Evolutionary conservation across 148 eudicot genomes (phyloP).

Genomic region (Rhododendron ovatum): DNA sequence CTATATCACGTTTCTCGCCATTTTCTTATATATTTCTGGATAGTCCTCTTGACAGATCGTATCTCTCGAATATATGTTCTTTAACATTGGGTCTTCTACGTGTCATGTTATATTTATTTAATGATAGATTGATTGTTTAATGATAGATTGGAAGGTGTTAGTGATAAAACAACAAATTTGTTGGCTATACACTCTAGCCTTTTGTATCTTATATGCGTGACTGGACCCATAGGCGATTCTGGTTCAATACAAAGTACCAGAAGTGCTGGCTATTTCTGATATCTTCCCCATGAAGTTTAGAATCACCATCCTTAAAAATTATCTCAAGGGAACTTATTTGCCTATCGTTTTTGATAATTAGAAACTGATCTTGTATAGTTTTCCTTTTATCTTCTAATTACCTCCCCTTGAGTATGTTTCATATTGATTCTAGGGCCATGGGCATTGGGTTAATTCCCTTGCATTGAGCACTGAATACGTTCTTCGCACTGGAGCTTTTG

Average conservation of each 20-base stretch:
- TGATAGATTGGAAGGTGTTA: neutral
- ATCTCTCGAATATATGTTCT: neutral
- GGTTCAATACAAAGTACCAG: neutral
- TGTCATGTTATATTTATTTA: neutral
- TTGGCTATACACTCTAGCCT: neutral
- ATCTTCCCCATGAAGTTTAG: neutral
- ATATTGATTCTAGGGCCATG: slow-evolving; percentile 63
- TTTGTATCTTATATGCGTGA: neutral
- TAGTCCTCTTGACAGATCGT: neutral
- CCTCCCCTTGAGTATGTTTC: neutral
- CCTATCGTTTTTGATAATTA: neutral
- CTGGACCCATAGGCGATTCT: neutral
- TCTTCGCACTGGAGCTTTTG: slow-evolving; percentile 93
- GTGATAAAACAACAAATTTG: neutral
- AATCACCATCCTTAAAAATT: neutral
- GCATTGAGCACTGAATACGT: slow-evolving; percentile 98
- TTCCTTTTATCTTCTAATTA: neutral
- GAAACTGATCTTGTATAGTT: neutral
- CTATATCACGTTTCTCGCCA: neutral
- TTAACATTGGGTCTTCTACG: neutral
- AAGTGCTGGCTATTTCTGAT: neutral
- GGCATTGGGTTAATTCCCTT: slow-evolving; percentile 94
- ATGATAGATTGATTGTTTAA: neutral
- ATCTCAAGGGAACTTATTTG: neutral
- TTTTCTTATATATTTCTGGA: neutral